Conservation (phyloP, 768 basidiomycete genomes). For the Butyriboletus loyo region DNA sequence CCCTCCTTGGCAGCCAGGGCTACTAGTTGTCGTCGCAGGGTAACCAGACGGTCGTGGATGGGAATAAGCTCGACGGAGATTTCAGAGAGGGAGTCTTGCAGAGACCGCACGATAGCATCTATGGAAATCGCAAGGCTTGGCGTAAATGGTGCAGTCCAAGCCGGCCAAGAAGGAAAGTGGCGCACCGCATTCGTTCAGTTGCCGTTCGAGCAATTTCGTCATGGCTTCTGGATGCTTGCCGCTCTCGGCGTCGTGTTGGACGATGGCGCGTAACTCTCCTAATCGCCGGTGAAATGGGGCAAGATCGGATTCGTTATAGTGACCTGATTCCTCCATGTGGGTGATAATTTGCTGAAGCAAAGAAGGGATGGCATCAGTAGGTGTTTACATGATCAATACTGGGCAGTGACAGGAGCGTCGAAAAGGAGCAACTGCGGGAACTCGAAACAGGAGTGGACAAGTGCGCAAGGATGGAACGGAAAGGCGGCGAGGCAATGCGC, state of each 20-base stretch:
- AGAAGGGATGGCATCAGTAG: conserved; percentile 24
- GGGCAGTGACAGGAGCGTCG: conserved; percentile 18
- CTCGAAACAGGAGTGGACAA: conserved; percentile 6
- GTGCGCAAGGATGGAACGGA: conserved; percentile 1
- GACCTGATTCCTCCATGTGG: conserved; percentile 93
- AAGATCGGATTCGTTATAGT: conserved; percentile 91
- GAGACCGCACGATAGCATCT: conserved; percentile 74
- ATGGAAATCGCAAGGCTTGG: not conserved
- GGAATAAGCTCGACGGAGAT: conserved; percentile 89
- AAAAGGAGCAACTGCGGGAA: conserved; percentile 13
- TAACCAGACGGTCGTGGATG: conserved; percentile 85
- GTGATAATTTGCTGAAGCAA: conserved; percentile 80
- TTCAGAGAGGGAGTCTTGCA: conserved; percentile 84
- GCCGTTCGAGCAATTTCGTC: conserved; percentile 84
- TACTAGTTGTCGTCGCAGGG: conserved; percentile 83
- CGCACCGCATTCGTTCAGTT: conserved; percentile 90
- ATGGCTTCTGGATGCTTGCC: conserved; percentile 84
- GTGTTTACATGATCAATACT: conserved; percentile 18
- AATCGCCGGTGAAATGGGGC: conserved; percentile 83
- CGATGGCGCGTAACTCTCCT: conserved; percentile 77
- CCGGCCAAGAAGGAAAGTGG: conserved; percentile 16
- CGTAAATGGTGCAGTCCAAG: not conserved
- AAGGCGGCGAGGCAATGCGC: conserved; percentile 4
- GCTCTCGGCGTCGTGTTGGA: conserved; percentile 76
- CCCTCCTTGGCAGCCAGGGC: conserved; percentile 86